Percentiles rank a stretch among this genome's conserved stretches.
These are phyloP conservation scores for Penicillium goetzii DNA, from an alignment of 495 filamentous ascomycete species.

Conservation along the genomic window DNA sequence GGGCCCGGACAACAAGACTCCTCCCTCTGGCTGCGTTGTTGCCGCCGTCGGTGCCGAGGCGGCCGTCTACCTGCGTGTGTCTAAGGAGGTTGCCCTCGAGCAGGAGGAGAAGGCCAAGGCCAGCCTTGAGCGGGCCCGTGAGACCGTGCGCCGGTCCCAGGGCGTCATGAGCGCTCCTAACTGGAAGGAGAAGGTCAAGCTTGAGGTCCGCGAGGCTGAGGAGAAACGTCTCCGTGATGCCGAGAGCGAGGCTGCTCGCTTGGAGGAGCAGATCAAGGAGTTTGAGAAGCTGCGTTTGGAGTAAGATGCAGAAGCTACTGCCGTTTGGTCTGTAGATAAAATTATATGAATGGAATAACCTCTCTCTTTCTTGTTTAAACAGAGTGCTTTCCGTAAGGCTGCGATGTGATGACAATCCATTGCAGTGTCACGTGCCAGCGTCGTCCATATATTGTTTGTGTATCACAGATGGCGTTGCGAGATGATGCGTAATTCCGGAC, in stretches of 20 bases:
- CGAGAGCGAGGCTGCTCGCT: conserved; percentile 56
- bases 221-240: conserved; percentile 61
- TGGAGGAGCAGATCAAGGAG: conserved; percentile 58
- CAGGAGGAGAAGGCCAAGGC: conserved; percentile 65
- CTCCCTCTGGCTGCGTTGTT: conserved; percentile 71
- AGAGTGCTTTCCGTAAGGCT: no score
- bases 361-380: background rate
- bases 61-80: conserved; percentile 71
- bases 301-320: conserved; percentile 26
- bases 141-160: conserved; percentile 40
- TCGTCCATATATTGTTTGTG: background rate
- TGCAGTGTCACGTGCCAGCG: background rate
- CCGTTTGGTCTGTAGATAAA: conserved; percentile 14
- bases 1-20: conserved; percentile 52
- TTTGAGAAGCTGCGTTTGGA: conserved; percentile 54
- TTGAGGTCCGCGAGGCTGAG: conserved; percentile 61
- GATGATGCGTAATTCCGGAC: background rate
- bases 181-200: conserved; percentile 53
- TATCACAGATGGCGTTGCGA: background rate
- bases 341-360: conserved; percentile 22
- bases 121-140: conserved; percentile 47
- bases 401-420: background rate
- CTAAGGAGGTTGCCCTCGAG: conserved; percentile 69
- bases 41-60: conserved; percentile 67
- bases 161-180: conserved; percentile 39